Evolutionary conservation across 192 early-diverging fungal species (phyloP).

Genomic region (Backusella westeae): DNA sequence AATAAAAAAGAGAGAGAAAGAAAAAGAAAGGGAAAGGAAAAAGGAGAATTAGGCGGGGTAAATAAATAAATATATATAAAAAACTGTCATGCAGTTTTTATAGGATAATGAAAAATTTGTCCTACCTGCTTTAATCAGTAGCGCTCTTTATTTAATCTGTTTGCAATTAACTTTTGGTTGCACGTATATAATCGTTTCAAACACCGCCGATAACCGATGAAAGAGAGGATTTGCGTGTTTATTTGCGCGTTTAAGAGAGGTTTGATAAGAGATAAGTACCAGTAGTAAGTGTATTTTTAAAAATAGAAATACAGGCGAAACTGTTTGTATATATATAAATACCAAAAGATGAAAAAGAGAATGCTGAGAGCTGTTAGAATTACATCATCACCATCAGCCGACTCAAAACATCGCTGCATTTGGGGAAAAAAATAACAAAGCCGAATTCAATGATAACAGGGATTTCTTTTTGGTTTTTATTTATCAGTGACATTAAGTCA

Average conservation of each 20-base stretch:
- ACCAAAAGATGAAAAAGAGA: background rate
- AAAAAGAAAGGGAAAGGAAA: background rate
- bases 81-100: constrained; percentile 8
- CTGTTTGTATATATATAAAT: background rate
- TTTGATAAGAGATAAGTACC: background rate
- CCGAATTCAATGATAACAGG: background rate
- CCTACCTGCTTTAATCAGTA: background rate
- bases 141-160: background rate
- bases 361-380: background rate
- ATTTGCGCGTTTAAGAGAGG: background rate
- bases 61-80: background rate
- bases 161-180: background rate
- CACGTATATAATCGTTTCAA: background rate
- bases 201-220: background rate
- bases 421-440: background rate
- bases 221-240: background rate
- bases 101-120: constrained; percentile 4
- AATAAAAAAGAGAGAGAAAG: background rate
- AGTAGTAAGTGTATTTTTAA: background rate
- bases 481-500: no score
- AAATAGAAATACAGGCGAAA: background rate
- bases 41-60: background rate
- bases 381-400: background rate
- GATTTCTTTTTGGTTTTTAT: background rate
- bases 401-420: background rate